A percentile compares a stretch with the other conserved stretches of the same genome.
Conservation (phyloP, 108 stramenopile genomes). For the Parmales sp. region DNA sequence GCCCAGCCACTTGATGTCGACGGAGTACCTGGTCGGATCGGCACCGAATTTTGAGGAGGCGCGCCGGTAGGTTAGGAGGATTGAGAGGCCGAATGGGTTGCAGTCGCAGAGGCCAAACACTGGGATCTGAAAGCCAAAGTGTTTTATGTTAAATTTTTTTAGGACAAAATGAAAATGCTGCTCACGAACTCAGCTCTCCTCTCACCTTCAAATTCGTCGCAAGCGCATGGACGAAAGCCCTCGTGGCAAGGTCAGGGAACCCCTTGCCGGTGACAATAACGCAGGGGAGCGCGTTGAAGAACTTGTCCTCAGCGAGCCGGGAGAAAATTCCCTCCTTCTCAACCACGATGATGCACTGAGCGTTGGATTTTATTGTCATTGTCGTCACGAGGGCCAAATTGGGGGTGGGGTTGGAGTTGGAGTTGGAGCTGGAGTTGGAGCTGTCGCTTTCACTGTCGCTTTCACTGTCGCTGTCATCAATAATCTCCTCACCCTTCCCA, state of each 20-base stretch:
- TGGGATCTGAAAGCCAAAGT: slow-evolving; percentile 41
- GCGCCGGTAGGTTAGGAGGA: slow-evolving; percentile 53
- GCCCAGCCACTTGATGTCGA: slow-evolving; percentile 65
- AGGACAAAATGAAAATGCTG: too few species aligned
- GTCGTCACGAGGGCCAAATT: not conserved
- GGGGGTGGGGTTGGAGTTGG: not conserved
- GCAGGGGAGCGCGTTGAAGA: slow-evolving; percentile 79
- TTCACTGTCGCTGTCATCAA: too few species aligned
- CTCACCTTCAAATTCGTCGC: slow-evolving; percentile 38
- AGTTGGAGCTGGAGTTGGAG: not conserved
- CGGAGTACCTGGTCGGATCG: slow-evolving; percentile 33
- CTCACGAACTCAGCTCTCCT: too few species aligned
- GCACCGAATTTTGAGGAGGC: slow-evolving; percentile 26
- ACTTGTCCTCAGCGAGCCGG: slow-evolving; percentile 75
- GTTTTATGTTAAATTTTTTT: too few species aligned
- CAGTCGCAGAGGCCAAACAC: slow-evolving; percentile 65
- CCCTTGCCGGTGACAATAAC: slow-evolving; percentile 93
- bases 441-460: too few species aligned
- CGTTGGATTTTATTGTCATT: slow-evolving; percentile 18
- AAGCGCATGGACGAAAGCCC: slow-evolving; percentile 57
- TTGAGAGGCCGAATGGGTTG: slow-evolving; percentile 67
- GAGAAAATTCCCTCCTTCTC: slow-evolving; percentile 97
- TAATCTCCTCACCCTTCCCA: too few species aligned
- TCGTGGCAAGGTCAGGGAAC: slow-evolving; percentile 81
- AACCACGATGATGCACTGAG: slow-evolving; percentile 74